A percentile compares a stretch with the other conserved stretches of the same genome.
phyloP scores from a whole-genome alignment of 2,329 filamentous ascomycete genomes.

The Xylaria sp. region DNA sequence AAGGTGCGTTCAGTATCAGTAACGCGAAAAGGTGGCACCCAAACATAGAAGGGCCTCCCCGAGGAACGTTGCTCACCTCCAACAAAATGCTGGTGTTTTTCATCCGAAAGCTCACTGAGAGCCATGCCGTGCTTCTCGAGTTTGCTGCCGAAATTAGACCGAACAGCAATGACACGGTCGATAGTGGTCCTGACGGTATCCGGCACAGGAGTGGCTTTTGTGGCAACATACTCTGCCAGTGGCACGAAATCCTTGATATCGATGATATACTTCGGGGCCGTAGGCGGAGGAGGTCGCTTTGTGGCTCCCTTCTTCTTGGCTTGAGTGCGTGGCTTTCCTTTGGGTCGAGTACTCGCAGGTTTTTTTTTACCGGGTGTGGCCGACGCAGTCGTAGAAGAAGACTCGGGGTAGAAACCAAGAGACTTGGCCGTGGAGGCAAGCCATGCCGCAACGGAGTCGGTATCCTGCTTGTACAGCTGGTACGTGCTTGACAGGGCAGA shows the following conservation, averaged over 20 bases:
- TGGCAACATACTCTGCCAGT: conserved; percentile 52
- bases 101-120: conserved; percentile 40
- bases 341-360: conserved; percentile 13
- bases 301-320: conserved; percentile 46
- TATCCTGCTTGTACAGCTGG: conserved; percentile 55
- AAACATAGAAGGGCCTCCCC: no score
- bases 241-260: conserved; percentile 52
- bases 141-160: conserved; percentile 45
- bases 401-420: conserved; percentile 46
- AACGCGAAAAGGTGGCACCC: not conserved
- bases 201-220: conserved; percentile 46
- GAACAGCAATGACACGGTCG: conserved; percentile 51
- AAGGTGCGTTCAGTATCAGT: conserved; percentile 3
- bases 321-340: conserved; percentile 24
- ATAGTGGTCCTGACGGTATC: conserved; percentile 47
- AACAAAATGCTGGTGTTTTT: conserved; percentile 50
- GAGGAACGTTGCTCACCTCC: conserved; percentile 23
- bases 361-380: not conserved
- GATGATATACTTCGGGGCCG: conserved; percentile 48
- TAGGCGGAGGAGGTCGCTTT: not conserved
- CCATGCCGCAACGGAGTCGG: conserved; percentile 53
- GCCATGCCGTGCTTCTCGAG: conserved; percentile 35
- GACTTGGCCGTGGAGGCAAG: conserved; percentile 54
- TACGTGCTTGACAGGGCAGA: conserved; percentile 41
- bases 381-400: conserved; percentile 15